Evolutionary conservation across 2,329 filamentous ascomycete genomes (phyloP).

Genomic region (Colletotrichum somersetense): DNA sequence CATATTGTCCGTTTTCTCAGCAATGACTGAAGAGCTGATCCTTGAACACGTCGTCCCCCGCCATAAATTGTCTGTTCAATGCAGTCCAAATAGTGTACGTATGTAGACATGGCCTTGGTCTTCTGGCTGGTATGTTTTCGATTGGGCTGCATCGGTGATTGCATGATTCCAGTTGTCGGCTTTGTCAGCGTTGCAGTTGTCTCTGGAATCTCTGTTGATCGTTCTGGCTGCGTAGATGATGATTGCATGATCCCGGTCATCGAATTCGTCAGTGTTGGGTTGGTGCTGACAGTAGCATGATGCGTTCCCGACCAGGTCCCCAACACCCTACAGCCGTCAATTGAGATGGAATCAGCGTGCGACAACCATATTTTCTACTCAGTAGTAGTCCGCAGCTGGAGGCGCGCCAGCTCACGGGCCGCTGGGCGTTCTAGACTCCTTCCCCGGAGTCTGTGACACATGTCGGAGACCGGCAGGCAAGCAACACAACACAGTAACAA

Average conservation of each 20-base stretch:
- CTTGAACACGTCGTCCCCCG: background rate
- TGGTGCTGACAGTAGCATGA: background rate
- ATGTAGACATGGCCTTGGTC: background rate
- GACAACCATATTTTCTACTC: background rate
- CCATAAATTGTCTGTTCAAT: background rate
- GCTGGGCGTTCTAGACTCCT: conserved; percentile 7
- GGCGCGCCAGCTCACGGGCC: background rate
- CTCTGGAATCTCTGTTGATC: too few species aligned
- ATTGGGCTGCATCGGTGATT: background rate
- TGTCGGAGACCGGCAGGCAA: background rate
- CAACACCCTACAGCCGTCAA: background rate
- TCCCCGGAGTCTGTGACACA: conserved; percentile 7
- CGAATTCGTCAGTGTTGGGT: background rate
- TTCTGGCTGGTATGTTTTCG: background rate
- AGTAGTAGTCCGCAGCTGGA: conserved; percentile 3
- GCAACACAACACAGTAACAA: background rate
- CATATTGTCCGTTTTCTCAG: conserved; percentile 9
- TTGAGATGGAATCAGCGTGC: background rate
- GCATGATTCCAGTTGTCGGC: background rate
- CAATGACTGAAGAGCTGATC: conserved; percentile 4
- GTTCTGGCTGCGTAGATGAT: background rate
- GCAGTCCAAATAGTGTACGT: background rate
- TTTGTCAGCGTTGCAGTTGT: too few species aligned
- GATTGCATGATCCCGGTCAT: background rate
- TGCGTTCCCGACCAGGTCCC: too few species aligned